Conservation (phyloP, 1,139 yeast genomes). For the Yamadazyma oceani region DNA sequence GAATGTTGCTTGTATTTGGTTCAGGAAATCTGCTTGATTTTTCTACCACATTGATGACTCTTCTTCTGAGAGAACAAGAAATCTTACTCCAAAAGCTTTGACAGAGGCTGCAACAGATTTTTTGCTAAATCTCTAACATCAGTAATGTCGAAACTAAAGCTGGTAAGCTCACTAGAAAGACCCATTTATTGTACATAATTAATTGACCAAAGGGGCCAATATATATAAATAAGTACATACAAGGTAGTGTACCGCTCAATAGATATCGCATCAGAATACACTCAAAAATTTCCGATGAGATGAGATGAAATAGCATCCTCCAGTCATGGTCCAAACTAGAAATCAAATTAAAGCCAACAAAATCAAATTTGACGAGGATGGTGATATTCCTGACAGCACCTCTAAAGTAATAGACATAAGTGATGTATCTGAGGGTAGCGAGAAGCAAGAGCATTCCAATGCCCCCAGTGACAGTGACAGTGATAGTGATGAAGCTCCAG, state of each 20-base stretch:
- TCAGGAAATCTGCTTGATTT: no score
- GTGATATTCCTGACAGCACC: constrained; percentile 18
- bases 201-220: no score
- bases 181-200: no score
- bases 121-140: constrained; percentile 23
- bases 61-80: constrained; percentile 7
- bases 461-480: constrained; percentile 24
- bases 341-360: constrained; percentile 21
- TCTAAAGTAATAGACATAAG: neutral
- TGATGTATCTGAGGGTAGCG: no score
- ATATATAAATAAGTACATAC: no score
- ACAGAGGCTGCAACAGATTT: constrained; percentile 15
- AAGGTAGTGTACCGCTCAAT: no score
- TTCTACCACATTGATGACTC: no score
- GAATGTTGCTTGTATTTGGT: no score
- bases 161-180: no score
- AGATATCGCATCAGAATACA: no score
- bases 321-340: constrained; percentile 27
- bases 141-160: constrained; percentile 9
- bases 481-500: constrained; percentile 50
- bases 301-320: constrained; percentile 5
- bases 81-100: constrained; percentile 15
- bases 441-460: no score
- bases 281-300: constrained; percentile 6
- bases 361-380: constrained; percentile 28